Evolutionary conservation across 2,329 filamentous ascomycete genomes (phyloP).

Genomic region (Neofusicoccum parvum): DNA sequence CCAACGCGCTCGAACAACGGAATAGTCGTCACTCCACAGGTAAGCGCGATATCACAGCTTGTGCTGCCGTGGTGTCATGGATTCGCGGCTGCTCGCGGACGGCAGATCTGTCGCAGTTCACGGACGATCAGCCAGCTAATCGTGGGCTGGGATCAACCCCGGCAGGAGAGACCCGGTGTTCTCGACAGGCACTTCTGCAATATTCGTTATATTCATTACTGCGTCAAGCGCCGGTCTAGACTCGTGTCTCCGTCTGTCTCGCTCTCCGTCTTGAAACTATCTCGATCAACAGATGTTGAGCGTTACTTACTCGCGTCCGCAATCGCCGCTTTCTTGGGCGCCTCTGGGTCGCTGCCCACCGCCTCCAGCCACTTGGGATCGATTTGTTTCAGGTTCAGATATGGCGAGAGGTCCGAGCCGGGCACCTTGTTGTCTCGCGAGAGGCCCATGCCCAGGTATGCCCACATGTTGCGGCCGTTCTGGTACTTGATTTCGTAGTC

Average conservation of each 20-base stretch:
- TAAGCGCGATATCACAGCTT: neutral
- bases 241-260: too few relatives aligned
- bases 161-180: too few relatives aligned
- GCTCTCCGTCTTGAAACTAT: too few relatives aligned
- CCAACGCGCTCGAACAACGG: neutral
- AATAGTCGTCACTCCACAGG: too few relatives aligned
- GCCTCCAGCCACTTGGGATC: conserved; percentile 46
- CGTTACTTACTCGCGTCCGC: neutral
- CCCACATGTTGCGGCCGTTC: conserved; percentile 45
- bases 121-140: too few relatives aligned
- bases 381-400: conserved; percentile 43
- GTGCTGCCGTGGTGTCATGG: neutral
- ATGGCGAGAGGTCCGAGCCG: conserved; percentile 41
- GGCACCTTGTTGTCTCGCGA: conserved; percentile 30
- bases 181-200: neutral
- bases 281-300: too few relatives aligned
- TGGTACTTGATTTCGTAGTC: conserved; percentile 47
- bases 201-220: neutral
- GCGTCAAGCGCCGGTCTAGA: too few relatives aligned
- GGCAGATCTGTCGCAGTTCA: too few relatives aligned
- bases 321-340: neutral
- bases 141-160: too few relatives aligned
- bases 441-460: conserved; percentile 46
- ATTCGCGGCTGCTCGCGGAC: too few relatives aligned
- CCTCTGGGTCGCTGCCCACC: conserved; percentile 25